Percentiles rank a stretch among this genome's conserved stretches.
These are phyloP conservation scores for Mallotus japonicus DNA, from an alignment of 441 rosid genomes.

Conservation along the genomic window DNA sequence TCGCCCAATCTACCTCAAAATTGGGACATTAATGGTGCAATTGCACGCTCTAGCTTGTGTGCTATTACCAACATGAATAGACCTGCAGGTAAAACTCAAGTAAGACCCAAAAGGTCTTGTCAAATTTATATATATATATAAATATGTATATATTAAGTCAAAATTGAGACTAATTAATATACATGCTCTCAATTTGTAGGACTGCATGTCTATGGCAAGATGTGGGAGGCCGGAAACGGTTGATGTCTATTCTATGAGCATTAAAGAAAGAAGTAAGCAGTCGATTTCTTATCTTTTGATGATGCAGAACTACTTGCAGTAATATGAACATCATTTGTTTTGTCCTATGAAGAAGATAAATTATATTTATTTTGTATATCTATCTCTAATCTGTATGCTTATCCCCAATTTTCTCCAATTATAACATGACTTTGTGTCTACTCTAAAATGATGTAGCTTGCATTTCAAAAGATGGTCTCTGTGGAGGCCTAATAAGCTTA, in stretches of 20 bases:
- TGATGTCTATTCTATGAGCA: conserved; percentile 14
- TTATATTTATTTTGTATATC: background rate
- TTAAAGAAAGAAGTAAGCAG: conserved; percentile 26
- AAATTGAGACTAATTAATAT: background rate
- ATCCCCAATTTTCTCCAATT: background rate
- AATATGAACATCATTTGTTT: background rate
- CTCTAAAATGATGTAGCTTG: background rate
- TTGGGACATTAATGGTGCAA: conserved; percentile 44
- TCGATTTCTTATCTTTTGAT: conserved; percentile 14
- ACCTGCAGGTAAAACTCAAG: conserved; percentile 33
- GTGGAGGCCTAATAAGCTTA: background rate
- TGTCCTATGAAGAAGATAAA: background rate
- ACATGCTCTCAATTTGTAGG: conserved; percentile 38
- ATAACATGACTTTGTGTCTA: background rate
- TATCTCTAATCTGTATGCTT: background rate
- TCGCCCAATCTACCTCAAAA: conserved; percentile 40
- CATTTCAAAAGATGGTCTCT: too few species aligned
- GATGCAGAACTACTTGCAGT: background rate
- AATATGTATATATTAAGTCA: background rate
- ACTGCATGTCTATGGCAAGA: conserved; percentile 33
- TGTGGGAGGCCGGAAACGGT: conserved; percentile 28
- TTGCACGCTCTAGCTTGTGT: conserved; percentile 35
- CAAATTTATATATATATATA: background rate
- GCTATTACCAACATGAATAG: conserved; percentile 40
- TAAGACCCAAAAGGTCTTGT: background rate